Percentiles rank a stretch among this genome's conserved stretches.
Evolutionary conservation across 176 grass and related monocot genomes (phyloP).

Genomic region (Rhynchospora tenuis): DNA sequence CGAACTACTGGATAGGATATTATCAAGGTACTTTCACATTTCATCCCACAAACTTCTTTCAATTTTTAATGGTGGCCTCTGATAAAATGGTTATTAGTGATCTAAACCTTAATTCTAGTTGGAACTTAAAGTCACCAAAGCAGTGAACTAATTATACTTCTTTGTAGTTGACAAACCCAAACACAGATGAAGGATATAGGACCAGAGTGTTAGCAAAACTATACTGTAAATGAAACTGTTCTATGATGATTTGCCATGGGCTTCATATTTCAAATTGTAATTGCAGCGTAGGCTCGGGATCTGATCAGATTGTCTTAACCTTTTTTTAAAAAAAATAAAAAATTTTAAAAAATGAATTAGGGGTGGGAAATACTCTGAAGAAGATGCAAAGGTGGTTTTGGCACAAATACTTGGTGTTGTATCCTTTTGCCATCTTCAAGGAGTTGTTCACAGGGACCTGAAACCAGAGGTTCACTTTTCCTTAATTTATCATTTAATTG

Average conservation of each 20-base stretch:
- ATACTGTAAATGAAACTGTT: background rate
- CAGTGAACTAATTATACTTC: background rate
- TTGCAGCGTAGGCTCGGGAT: background rate
- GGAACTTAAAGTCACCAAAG: background rate
- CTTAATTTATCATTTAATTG: background rate
- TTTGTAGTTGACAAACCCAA: background rate
- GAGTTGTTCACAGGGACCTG: constrained; percentile 95
- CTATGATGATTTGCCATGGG: background rate
- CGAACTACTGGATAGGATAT: constrained; percentile 88
- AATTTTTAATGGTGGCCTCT: background rate
- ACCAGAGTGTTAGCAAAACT: background rate
- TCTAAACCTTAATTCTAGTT: background rate
- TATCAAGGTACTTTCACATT: constrained; percentile 53
- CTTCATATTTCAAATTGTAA: background rate
- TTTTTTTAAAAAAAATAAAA: background rate
- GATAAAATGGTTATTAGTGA: background rate
- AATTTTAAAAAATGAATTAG: constrained; percentile 34
- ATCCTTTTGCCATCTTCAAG: constrained; percentile 98
- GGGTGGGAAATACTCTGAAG: constrained; percentile 98
- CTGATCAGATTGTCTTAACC: background rate
- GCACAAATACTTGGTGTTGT: constrained; percentile 91
- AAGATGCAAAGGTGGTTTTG: constrained; percentile 89
- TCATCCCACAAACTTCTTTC: background rate
- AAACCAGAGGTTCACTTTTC: constrained; percentile 79
- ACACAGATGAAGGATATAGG: background rate